These are phyloP conservation scores for Paecilomyces sp. DNA, from an alignment of 2,329 filamentous ascomycete species.

Conservation along the genomic window DNA sequence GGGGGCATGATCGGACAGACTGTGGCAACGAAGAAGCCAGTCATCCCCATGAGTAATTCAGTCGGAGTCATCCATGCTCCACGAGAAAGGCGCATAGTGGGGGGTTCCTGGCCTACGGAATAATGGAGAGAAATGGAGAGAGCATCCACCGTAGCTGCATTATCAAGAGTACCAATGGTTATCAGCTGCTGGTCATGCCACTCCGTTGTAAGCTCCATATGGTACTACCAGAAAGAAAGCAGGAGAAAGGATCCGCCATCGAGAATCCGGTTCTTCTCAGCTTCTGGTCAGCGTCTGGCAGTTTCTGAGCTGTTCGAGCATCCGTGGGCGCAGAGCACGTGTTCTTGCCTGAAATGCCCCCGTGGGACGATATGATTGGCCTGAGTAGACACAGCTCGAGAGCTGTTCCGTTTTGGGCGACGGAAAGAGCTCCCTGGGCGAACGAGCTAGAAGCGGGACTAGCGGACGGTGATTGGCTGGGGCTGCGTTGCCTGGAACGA, in stretches of 20 bases:
- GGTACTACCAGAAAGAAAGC: no score
- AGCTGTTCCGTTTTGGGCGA: background rate
- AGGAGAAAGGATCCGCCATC: background rate
- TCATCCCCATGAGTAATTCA: background rate
- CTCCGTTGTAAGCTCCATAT: no score
- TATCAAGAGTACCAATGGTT: background rate
- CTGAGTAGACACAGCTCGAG: background rate
- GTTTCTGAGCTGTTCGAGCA: background rate
- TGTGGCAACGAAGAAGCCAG: background rate
- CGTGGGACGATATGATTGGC: background rate
- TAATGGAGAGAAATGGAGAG: background rate
- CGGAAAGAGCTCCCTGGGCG: background rate
- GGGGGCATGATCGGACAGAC: background rate
- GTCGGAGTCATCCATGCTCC: background rate
- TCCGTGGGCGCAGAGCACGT: background rate
- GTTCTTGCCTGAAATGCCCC: background rate
- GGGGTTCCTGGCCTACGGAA: background rate
- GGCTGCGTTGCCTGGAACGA: background rate
- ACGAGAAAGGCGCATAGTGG: background rate
- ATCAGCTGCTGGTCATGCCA: no score
- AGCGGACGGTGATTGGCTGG: background rate
- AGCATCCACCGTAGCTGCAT: background rate
- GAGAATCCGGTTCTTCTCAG: no score
- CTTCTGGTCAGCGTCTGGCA: background rate
- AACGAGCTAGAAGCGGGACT: background rate